A percentile compares a stretch with the other conserved stretches of the same genome.
These are phyloP conservation scores for Fomitopsis serialis DNA, from an alignment of 768 basidiomycete genomes.

Conservation along the genomic window DNA sequence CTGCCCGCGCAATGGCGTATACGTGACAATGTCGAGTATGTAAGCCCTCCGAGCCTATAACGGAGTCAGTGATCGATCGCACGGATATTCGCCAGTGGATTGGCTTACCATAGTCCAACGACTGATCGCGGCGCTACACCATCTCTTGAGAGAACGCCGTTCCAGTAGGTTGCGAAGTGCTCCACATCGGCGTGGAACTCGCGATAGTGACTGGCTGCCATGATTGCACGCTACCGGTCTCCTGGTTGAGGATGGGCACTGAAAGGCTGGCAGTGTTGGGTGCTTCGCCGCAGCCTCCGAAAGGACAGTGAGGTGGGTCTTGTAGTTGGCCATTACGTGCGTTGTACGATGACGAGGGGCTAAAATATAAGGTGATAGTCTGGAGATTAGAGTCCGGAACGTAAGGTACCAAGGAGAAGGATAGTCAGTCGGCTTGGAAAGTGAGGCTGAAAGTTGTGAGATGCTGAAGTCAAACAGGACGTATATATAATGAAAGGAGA, in stretches of 20 bases:
- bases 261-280: constrained; percentile 50
- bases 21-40: constrained; percentile 66
- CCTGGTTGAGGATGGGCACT: constrained; percentile 32
- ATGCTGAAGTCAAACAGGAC: too few relatives aligned
- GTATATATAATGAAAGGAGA: too few relatives aligned
- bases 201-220: constrained; percentile 57
- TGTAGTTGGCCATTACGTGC: constrained; percentile 10
- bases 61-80: background rate
- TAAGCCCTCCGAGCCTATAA: constrained; percentile 60
- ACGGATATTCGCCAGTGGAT: constrained; percentile 14
- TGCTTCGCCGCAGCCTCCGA: constrained; percentile 41
- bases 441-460: too few relatives aligned
- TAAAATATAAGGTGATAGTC: background rate
- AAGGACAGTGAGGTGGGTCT: constrained; percentile 56
- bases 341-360: background rate
- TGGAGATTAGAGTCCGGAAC: background rate
- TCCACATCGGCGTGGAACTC: constrained; percentile 61
- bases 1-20: constrained; percentile 55
- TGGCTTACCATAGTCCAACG: constrained; percentile 62
- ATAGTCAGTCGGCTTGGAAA: background rate
- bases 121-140: constrained; percentile 48
- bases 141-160: constrained; percentile 33
- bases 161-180: constrained; percentile 53
- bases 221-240: constrained; percentile 32
- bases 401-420: background rate